These are phyloP conservation scores for Triticum monococcum DNA, from an alignment of 176 grass and related monocot species.

Conservation along the genomic window DNA sequence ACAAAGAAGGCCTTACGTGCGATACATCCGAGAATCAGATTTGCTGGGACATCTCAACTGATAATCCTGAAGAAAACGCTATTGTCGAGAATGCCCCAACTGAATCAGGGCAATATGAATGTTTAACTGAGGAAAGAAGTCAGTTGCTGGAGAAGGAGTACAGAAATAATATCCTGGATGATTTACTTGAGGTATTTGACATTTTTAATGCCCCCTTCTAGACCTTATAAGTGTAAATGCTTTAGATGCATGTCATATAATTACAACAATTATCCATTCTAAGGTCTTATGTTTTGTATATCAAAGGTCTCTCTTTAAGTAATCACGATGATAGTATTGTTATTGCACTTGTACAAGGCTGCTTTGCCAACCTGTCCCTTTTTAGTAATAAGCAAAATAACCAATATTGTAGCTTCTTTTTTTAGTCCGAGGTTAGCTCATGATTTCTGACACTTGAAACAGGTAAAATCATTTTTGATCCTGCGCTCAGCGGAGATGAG, in stretches of 20 bases:
- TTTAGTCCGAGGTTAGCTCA: neutral
- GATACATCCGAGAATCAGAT: conserved; percentile 55
- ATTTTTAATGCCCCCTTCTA: neutral
- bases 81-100: conserved; percentile 32
- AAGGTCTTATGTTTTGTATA: neutral
- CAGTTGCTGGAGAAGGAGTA: conserved; percentile 76
- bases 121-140: conserved; percentile 66
- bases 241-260: neutral
- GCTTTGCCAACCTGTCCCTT: neutral
- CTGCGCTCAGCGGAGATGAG: conserved; percentile 68
- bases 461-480: conserved; percentile 88
- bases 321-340: conserved; percentile 20
- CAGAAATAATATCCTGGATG: conserved; percentile 87
- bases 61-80: conserved; percentile 45
- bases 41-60: conserved; percentile 73
- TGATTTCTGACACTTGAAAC: conserved; percentile 30
- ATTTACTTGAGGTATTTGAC: conserved; percentile 81
- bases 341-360: conserved; percentile 1
- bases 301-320: neutral
- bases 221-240: neutral
- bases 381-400: neutral
- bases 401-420: neutral
- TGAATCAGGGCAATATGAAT: conserved; percentile 39
- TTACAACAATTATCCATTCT: neutral
- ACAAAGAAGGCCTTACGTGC: conserved; percentile 32